These are phyloP conservation scores for Platismatia glauca DNA, from an alignment of 495 filamentous ascomycete genomes.

Conservation along the genomic window DNA sequence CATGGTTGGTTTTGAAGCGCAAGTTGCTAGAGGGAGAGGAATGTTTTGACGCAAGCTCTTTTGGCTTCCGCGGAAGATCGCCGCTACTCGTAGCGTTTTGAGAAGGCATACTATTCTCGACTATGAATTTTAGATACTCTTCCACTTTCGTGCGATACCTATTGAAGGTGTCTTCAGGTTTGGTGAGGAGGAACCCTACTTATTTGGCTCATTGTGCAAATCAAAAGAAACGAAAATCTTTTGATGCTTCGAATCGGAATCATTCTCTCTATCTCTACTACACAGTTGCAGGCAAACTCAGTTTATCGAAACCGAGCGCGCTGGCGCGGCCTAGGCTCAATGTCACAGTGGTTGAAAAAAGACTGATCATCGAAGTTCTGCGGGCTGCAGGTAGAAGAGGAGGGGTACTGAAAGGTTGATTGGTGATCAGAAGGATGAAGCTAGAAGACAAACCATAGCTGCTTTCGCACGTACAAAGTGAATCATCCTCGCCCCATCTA, in stretches of 20 bases:
- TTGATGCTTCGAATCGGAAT: not conserved
- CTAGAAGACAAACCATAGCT: not conserved
- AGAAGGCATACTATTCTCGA: not conserved
- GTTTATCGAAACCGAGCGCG: no score
- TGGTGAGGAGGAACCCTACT: no score
- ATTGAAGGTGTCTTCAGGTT: not conserved
- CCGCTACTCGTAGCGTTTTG: not conserved
- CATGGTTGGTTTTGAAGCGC: slow-evolving; percentile 7
- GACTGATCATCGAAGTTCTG: not conserved
- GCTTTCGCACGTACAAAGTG: not conserved
- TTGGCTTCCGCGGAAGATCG: not conserved
- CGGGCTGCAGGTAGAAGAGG: not conserved
- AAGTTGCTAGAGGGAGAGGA: not conserved
- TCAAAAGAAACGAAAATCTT: not conserved
- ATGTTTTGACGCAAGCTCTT: slow-evolving; percentile 4
- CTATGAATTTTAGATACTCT: not conserved
- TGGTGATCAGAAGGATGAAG: slow-evolving; percentile 1
- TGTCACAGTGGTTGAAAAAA: not conserved
- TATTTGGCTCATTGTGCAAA: no score
- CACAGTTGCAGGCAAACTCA: not conserved
- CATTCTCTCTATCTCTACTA: not conserved
- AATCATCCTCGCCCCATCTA: not conserved
- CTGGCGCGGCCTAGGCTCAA: not conserved
- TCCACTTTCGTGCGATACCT: not conserved
- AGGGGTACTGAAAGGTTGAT: not conserved